Evolutionary conservation across 495 filamentous ascomycete genomes (phyloP).

Genomic region (Lophium mytilinum): DNA sequence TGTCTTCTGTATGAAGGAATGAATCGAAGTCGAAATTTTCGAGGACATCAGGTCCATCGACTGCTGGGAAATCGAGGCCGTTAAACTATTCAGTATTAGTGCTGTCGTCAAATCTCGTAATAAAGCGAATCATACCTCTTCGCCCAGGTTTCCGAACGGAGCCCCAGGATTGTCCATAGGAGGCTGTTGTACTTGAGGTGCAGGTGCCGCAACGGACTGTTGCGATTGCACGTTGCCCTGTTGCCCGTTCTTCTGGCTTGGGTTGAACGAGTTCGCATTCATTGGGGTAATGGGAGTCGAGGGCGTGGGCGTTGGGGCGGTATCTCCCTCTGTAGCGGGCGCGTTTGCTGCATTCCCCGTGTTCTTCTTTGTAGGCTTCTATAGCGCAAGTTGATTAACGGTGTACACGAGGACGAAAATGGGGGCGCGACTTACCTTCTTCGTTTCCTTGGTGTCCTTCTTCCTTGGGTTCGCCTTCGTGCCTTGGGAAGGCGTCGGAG

Average conservation of each 20-base stretch:
- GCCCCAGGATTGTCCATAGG: slow-evolving; percentile 35
- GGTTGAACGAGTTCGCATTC: slow-evolving; percentile 55
- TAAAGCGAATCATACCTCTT: slow-evolving; percentile 21
- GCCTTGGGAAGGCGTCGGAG: slow-evolving; percentile 74
- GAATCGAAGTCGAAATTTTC: slow-evolving; percentile 95
- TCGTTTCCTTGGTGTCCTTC: slow-evolving; percentile 59
- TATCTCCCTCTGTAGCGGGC: slow-evolving; percentile 60
- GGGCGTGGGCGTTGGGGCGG: slow-evolving; percentile 69
- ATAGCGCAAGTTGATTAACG: slow-evolving; percentile 27
- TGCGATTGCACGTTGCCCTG: slow-evolving; percentile 39
- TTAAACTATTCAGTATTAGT: slow-evolving; percentile 14
- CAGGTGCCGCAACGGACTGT: slow-evolving; percentile 36
- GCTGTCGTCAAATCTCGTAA: slow-evolving; percentile 28
- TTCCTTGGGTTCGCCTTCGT: slow-evolving; percentile 81
- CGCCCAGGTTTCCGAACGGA: slow-evolving; percentile 26
- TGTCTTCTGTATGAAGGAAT: slow-evolving; percentile 65
- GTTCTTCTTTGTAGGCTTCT: slow-evolving; percentile 64
- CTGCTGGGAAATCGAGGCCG: slow-evolving; percentile 25
- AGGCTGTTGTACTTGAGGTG: slow-evolving; percentile 27
- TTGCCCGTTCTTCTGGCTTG: slow-evolving; percentile 42
- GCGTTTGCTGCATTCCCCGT: slow-evolving; percentile 60
- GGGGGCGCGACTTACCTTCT: slow-evolving; percentile 59
- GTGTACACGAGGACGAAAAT: slow-evolving; percentile 25
- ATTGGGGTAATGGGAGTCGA: slow-evolving; percentile 82
- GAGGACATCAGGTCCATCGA: slow-evolving; percentile 52